A percentile compares a stretch with the other conserved stretches of the same genome.
phyloP scores from a whole-genome alignment of 2,329 filamentous ascomycete species.

The Plectosphaerella cucumerina region DNA sequence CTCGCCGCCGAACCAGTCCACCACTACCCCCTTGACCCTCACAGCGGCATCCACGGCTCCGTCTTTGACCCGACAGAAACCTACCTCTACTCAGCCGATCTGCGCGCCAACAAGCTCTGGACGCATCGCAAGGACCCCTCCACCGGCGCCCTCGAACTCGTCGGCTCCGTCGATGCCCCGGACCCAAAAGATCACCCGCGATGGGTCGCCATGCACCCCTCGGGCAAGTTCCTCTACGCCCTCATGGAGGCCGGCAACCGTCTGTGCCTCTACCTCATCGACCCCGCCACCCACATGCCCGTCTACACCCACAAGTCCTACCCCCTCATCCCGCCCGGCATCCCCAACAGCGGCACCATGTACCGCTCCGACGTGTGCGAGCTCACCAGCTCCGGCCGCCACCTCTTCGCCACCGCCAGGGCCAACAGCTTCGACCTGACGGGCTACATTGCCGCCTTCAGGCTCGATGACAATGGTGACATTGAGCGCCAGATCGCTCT shows the following conservation, averaged over 20 bases:
- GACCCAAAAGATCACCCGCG: conserved; percentile 71
- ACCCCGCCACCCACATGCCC: conserved; percentile 67
- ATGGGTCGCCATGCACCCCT: conserved; percentile 82
- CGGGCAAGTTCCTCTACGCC: conserved; percentile 74
- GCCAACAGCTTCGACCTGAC: conserved; percentile 72
- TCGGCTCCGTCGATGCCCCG: conserved; percentile 71
- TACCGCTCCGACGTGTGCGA: conserved; percentile 85
- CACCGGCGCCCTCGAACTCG: conserved; percentile 39
- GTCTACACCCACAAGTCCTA: conserved; percentile 74
- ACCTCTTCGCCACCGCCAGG: conserved; percentile 82
- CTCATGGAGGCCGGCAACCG: conserved; percentile 89
- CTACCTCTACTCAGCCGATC: conserved; percentile 75
- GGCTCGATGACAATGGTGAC: conserved; percentile 61
- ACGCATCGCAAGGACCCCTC: conserved; percentile 65
- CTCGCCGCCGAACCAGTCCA: conserved; percentile 59
- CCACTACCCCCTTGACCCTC: conserved; percentile 66
- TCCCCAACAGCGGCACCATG: conserved; percentile 50
- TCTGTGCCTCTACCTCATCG: conserved; percentile 76
- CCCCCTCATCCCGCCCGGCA: conserved; percentile 75
- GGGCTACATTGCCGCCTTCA: conserved; percentile 80
- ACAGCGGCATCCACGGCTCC: conserved; percentile 77
- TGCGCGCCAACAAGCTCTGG: conserved; percentile 78
- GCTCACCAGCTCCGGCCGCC: conserved; percentile 62
- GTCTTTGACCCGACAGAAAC: conserved; percentile 71
- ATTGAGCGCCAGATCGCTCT: conserved; percentile 77